A percentile compares a stretch with the other conserved stretches of the same genome.
Conservation (phyloP, 306 rosid species). For the Malus asiatica region DNA sequence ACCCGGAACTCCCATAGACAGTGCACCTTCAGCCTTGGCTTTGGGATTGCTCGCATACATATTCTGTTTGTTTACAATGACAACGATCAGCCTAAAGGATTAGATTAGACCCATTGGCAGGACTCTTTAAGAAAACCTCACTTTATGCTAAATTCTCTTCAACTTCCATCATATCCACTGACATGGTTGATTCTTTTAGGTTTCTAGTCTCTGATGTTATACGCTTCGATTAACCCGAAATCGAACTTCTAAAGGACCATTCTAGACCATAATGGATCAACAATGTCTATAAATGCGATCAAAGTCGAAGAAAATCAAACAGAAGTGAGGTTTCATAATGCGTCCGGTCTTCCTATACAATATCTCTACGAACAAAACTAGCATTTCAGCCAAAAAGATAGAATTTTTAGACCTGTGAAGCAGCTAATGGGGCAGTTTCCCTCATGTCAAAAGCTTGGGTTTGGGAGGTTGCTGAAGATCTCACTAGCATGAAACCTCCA, state of each 20-base stretch:
- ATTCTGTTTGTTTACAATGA: conserved; percentile 37
- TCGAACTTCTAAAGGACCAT: too few species aligned
- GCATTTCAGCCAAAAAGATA: conserved; percentile 19
- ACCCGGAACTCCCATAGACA: conserved; percentile 84
- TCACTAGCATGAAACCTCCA: conserved; percentile 70
- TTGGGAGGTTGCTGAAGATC: conserved; percentile 47
- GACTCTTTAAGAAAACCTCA: not conserved
- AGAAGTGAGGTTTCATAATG: not conserved
- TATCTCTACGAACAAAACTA: not conserved
- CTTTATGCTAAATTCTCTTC: not conserved
- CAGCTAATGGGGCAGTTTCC: conserved; percentile 91
- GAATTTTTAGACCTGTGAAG: conserved; percentile 59
- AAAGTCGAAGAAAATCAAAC: not conserved
- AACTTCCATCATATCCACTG: not conserved
- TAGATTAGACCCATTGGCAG: not conserved
- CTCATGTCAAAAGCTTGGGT: conserved; percentile 74
- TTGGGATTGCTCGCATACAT: conserved; percentile 60
- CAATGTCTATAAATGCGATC: not conserved
- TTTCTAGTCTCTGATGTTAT: too few species aligned
- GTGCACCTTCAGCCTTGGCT: conserved; percentile 48
- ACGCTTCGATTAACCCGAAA: too few species aligned
- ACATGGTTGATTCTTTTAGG: not conserved
- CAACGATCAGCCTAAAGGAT: not conserved
- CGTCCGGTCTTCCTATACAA: not conserved
- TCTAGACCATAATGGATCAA: too few species aligned